phyloP scores from a whole-genome alignment of 352 stramenopile species.

The Pythium insidiosum region DNA sequence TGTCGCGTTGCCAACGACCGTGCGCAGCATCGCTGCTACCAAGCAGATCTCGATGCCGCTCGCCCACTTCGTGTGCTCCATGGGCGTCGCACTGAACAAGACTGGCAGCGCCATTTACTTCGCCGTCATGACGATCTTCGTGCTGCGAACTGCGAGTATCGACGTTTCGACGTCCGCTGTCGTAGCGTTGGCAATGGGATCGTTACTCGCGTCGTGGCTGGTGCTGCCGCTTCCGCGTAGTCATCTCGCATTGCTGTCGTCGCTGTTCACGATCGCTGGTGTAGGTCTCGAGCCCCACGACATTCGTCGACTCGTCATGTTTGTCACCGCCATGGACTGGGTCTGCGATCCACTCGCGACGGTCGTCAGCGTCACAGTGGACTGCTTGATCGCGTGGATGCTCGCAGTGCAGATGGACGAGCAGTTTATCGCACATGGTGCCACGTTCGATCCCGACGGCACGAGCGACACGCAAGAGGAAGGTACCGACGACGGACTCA shows the following conservation, averaged over 20 bases:
- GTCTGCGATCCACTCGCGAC: slow-evolving; percentile 47
- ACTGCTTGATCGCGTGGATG: slow-evolving; percentile 37
- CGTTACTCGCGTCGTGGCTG: slow-evolving; percentile 19
- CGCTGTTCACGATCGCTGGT: slow-evolving; percentile 37
- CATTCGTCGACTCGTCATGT: slow-evolving; percentile 20
- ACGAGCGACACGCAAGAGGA: slow-evolving; percentile 23
- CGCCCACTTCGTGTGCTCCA: slow-evolving; percentile 43
- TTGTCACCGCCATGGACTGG: slow-evolving; percentile 42
- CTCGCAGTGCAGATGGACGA: slow-evolving; percentile 43
- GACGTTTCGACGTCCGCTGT: slow-evolving; percentile 14
- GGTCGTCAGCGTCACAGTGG: slow-evolving; percentile 41
- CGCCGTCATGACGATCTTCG: slow-evolving; percentile 34
- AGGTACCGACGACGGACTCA: slow-evolving; percentile 20
- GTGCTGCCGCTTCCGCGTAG: slow-evolving; percentile 32
- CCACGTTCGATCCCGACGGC: slow-evolving; percentile 10
- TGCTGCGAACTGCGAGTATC: too few relatives aligned
- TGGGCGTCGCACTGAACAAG: slow-evolving; percentile 46
- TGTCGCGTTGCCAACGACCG: slow-evolving; percentile 36
- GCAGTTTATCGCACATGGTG: slow-evolving; percentile 15
- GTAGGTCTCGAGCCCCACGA: slow-evolving; percentile 12
- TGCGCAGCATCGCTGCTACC: slow-evolving; percentile 39
- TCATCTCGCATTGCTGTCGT: slow-evolving; percentile 30
- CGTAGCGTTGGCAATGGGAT: slow-evolving; percentile 12
- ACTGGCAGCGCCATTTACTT: slow-evolving; percentile 52
- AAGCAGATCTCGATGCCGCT: slow-evolving; percentile 47